phyloP scores from a whole-genome alignment of 2,329 filamentous ascomycete species.

The Leptographium radiaticola region DNA sequence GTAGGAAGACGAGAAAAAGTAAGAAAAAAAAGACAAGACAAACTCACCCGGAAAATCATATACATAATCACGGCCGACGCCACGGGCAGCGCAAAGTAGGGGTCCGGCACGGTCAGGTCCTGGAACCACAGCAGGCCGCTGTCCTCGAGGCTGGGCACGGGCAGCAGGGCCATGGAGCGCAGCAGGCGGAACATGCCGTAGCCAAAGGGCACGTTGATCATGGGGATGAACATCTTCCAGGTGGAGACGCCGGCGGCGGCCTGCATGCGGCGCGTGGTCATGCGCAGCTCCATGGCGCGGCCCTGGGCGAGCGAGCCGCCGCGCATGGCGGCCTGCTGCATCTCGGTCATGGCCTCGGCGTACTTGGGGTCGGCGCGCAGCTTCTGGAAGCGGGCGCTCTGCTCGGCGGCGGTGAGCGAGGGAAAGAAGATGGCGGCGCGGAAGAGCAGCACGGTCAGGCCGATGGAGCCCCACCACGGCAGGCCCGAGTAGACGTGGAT shows the following conservation, averaged over 20 bases:
- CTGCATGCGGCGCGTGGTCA: conserved; percentile 36
- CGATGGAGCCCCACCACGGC: conserved; percentile 73
- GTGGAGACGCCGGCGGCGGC: conserved; percentile 39
- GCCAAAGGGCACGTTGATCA: conserved; percentile 53
- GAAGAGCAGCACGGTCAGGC: conserved; percentile 49
- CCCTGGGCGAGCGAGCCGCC: conserved; percentile 29
- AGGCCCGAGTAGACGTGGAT: conserved; percentile 62
- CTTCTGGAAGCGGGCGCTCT: conserved; percentile 43
- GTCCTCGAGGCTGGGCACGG: conserved; percentile 63
- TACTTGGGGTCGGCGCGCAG: conserved; percentile 31
- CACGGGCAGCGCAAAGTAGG: conserved; percentile 61
- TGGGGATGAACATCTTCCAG: conserved; percentile 36
- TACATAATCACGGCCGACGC: conserved; percentile 43
- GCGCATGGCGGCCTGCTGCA: conserved; percentile 7
- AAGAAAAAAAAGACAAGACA: conserved; percentile 12
- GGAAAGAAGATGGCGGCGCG: conserved; percentile 55
- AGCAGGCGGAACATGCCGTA: conserved; percentile 72
- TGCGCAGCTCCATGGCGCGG: conserved; percentile 29
- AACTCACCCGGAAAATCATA: conserved; percentile 42
- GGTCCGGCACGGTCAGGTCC: conserved; percentile 66
- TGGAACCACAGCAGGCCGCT: conserved; percentile 67
- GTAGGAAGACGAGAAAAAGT: not conserved
- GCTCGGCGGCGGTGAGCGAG: conserved; percentile 47
- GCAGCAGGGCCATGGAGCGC: conserved; percentile 59
- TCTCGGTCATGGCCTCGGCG: conserved; percentile 36